Evolutionary conservation across 2,329 filamentous ascomycete species (phyloP).

Genomic region (Claviceps monticola): DNA sequence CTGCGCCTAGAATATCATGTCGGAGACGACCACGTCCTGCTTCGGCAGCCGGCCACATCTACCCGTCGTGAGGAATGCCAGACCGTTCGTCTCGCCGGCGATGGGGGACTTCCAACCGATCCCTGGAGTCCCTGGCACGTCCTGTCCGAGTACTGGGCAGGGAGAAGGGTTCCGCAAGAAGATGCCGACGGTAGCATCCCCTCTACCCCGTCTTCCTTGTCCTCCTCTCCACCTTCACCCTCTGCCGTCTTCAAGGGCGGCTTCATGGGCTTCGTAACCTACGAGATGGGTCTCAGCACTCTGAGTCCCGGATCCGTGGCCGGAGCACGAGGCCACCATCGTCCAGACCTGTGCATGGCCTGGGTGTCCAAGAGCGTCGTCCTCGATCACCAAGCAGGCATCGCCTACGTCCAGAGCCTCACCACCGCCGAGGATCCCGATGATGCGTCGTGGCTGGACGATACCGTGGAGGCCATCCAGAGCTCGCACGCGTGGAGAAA

Average conservation of each 20-base stretch:
- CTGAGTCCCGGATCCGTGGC: constrained; percentile 17
- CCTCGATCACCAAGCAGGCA: constrained; percentile 52
- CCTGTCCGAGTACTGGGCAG: constrained; percentile 30
- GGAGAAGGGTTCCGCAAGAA: constrained; percentile 11
- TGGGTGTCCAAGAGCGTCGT: constrained; percentile 70
- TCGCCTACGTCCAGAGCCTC: constrained; percentile 47
- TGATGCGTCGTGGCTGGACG: constrained; percentile 18
- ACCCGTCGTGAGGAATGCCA: constrained; percentile 15
- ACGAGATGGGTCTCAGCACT: constrained; percentile 57
- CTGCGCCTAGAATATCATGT: constrained; percentile 43
- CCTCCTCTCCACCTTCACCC: neutral
- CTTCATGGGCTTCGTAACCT: constrained; percentile 72
- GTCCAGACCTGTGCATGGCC: constrained; percentile 60
- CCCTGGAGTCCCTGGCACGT: constrained; percentile 34
- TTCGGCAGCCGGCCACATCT: constrained; percentile 13
- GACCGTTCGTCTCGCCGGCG: constrained; percentile 9
- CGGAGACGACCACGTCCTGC: constrained; percentile 26
- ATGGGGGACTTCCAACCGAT: constrained; percentile 10
- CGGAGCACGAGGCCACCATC: constrained; percentile 20
- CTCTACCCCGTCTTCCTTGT: too few relatives aligned
- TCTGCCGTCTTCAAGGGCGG: constrained; percentile 60
- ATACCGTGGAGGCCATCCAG: constrained; percentile 16
- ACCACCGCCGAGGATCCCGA: constrained; percentile 12
- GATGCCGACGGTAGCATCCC: neutral
- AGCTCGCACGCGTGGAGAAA: constrained; percentile 20